Evolutionary conservation across 371 early-diverging fungal species (phyloP).

Genomic region (Spraguea lophii): DNA sequence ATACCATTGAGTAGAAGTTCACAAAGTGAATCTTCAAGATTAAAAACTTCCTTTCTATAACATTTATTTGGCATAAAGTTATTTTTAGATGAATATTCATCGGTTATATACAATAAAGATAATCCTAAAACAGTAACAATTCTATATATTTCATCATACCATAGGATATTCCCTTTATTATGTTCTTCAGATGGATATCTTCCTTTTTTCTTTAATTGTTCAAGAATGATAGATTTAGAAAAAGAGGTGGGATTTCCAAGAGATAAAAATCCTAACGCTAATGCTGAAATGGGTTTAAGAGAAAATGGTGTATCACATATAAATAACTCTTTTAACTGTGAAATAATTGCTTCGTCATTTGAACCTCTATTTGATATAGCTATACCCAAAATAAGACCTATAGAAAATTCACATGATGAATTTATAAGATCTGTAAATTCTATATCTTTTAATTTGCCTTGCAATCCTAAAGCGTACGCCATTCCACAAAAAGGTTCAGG

Average conservation of each 20-base stretch:
- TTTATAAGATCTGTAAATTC: neutral
- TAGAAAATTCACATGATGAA: neutral
- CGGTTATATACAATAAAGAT: neutral
- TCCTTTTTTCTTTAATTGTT: conserved; percentile 8
- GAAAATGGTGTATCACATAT: neutral
- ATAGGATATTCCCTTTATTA: conserved; percentile 11
- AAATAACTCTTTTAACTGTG: neutral
- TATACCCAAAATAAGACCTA: neutral
- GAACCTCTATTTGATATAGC: conserved; percentile 3
- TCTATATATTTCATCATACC: conserved; percentile 14
- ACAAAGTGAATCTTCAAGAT: conserved; percentile 10
- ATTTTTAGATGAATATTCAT: neutral
- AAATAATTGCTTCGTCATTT: neutral
- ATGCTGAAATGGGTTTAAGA: neutral
- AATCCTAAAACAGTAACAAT: conserved; percentile 1
- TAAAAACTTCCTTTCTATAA: conserved; percentile 3
- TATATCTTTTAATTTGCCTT: neutral
- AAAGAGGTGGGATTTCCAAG: neutral
- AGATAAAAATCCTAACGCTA: conserved; percentile 9
- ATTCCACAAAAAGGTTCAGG: conserved; percentile 1
- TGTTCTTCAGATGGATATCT: conserved; percentile 1
- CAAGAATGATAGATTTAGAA: neutral
- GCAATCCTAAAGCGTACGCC: conserved; percentile 4
- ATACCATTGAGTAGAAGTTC: conserved; percentile 22
- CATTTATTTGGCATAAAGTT: too few species aligned